These are phyloP conservation scores for Annulohypoxylon nitens DNA, from an alignment of 495 filamentous ascomycete genomes.

Conservation along the genomic window DNA sequence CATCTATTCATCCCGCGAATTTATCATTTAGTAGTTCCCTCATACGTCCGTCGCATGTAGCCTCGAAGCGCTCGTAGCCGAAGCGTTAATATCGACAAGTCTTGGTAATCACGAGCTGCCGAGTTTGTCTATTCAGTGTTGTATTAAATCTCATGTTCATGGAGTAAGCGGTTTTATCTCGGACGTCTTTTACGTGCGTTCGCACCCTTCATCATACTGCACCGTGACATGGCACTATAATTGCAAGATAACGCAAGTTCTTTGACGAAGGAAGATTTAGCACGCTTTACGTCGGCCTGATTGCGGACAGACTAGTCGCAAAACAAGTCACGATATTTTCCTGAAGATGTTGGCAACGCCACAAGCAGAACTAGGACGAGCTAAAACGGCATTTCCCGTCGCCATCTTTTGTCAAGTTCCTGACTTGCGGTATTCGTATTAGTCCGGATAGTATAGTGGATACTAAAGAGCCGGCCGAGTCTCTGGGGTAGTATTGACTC, in stretches of 20 bases:
- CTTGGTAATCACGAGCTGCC: constrained; percentile 6
- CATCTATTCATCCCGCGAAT: constrained; percentile 59
- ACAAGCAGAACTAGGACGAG: constrained; percentile 9
- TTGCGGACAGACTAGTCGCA: constrained; percentile 25
- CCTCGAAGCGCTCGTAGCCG: neutral
- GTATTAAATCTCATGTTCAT: constrained; percentile 4
- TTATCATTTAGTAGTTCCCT: neutral
- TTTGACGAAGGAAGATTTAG: constrained; percentile 8
- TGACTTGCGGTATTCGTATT: constrained; percentile 10
- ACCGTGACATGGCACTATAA: neutral
- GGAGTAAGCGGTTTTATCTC: constrained; percentile 29
- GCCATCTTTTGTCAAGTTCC: neutral
- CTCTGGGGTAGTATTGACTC: constrained; percentile 10
- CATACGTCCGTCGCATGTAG: neutral
- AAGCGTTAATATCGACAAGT: neutral
- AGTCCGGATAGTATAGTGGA: constrained; percentile 2
- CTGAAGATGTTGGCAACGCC: constrained; percentile 5
- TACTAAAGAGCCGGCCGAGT: constrained; percentile 4
- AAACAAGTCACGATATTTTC: neutral
- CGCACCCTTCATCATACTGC: neutral
- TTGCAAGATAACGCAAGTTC: neutral
- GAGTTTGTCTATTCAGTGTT: neutral
- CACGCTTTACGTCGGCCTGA: constrained; percentile 30
- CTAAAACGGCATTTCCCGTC: neutral
- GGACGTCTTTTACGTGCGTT: constrained; percentile 6